Base-by-base conservation (phyloP, 352 stramenopile species). In the Thraustochytrium striatum region DNA sequence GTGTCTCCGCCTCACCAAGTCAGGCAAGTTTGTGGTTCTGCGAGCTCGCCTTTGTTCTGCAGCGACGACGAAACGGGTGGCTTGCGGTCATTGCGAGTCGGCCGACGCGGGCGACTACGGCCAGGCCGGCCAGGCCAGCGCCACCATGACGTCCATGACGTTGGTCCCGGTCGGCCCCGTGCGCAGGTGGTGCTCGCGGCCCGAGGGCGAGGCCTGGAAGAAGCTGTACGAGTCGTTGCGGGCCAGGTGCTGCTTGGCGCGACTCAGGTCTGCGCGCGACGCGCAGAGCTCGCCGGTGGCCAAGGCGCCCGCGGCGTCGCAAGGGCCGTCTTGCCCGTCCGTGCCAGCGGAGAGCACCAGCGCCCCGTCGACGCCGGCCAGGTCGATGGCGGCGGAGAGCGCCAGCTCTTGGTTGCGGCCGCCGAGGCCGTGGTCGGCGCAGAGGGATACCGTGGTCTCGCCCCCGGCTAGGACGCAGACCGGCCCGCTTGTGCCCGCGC, bases 401-500 rank as follows among this genome's bases (percentile, higher is more conserved):
- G 86, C 86, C 52, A 93, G 80, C 85, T 93, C 87, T 84, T 92
- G 88, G 82, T 92, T 92, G 28, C 89, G 79, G 21, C 89, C 89
- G 21, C 89, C 89, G 61, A 87, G 86, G 53, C 89, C 88, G 36
- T 55, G 53, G n/a, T 57, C 44, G 13, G 2, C n/a, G 28, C 9
- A 21, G 16, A 85, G 72, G 21, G 79, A 82, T 41, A 85, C 82
- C n/a, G 81, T 84, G 3, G 82, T 84, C 57, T 85, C 82, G 39
- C 82, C 82, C 1, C 81, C 82, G 7, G 57, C 32, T 36, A 81
- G 72, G 7, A 50, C 30, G 55, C 69, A 80, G 25, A 30, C 25
- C 11, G 33, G 61, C 30, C 13, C 33, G 41, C 59, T 5, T 5
- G 8, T 11, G 7, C 8, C 59, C 8, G 16, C 9, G 9, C 11